Conservation (phyloP, 2,329 filamentous ascomycete species). For the Corynespora cassiicola region DNA sequence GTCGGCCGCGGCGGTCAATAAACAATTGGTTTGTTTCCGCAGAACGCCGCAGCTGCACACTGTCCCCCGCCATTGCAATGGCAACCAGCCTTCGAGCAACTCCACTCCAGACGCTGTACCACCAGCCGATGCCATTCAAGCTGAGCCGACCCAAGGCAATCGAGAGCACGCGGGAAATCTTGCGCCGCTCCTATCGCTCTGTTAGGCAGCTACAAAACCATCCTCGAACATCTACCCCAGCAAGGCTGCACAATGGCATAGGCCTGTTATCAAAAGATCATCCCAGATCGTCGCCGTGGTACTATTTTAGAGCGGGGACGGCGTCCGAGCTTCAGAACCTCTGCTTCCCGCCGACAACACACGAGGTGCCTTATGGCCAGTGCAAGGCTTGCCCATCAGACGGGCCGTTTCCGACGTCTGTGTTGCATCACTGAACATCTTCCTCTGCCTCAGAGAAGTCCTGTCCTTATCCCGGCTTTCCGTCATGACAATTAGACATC, state of each 20-base stretch:
- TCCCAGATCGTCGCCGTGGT: constrained; percentile 18
- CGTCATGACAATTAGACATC: too few relatives aligned
- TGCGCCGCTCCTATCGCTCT: too few relatives aligned
- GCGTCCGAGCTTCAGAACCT: constrained; percentile 10
- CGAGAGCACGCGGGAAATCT: too few relatives aligned
- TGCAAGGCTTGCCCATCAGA: constrained; percentile 4
- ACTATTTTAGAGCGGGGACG: constrained; percentile 9
- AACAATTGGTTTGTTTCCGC: too few relatives aligned
- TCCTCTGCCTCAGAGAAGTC: neutral
- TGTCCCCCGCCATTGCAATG: constrained; percentile 33
- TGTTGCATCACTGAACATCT: constrained; percentile 9
- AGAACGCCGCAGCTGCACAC: constrained; percentile 5
- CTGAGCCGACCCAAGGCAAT: too few relatives aligned
- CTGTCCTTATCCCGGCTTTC: too few relatives aligned
- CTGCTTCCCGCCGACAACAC: constrained; percentile 12
- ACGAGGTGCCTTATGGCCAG: constrained; percentile 6
- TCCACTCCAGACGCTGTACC: too few relatives aligned
- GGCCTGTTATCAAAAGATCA: constrained; percentile 5
- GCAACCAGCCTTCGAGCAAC: constrained; percentile 22
- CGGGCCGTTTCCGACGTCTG: constrained; percentile 4
- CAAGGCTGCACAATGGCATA: too few relatives aligned
- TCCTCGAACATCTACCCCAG: too few relatives aligned
- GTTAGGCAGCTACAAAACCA: too few relatives aligned
- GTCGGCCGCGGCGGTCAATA: constrained; percentile 7
- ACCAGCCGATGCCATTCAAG: too few relatives aligned